Evolutionary conservation across 2,329 filamentous ascomycete species (phyloP).

Genomic region (Dactylellina drechsleri): DNA sequence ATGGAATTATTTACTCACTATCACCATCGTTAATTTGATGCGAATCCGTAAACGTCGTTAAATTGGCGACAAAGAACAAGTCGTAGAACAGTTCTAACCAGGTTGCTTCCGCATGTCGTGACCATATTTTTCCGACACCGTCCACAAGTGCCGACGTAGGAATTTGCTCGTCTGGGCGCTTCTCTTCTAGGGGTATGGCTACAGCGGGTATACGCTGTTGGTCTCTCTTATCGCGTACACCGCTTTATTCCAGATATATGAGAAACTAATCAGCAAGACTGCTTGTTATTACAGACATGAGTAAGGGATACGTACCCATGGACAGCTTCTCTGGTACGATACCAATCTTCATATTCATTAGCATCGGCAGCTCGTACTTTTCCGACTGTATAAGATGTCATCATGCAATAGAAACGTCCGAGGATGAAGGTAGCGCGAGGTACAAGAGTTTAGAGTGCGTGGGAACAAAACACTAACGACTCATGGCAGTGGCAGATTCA

Average conservation of each 20-base stretch:
- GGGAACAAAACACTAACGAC: constrained; percentile 10
- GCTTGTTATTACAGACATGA: neutral
- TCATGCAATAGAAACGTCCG: neutral
- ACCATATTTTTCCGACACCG: constrained; percentile 45
- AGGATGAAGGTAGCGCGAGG: neutral
- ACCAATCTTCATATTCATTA: constrained; percentile 17
- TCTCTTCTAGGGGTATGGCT: constrained; percentile 45
- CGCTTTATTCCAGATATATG: constrained; percentile 4
- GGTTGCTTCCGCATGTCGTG: constrained; percentile 63
- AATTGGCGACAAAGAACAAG: constrained; percentile 72
- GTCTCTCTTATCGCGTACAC: constrained; percentile 33
- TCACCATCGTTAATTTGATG: constrained; percentile 68
- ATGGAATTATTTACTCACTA: constrained; percentile 58
- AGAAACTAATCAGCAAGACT: too few relatives aligned
- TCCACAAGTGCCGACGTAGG: constrained; percentile 42
- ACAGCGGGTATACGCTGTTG: constrained; percentile 43
- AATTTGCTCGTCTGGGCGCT: constrained; percentile 28
- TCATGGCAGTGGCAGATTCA: constrained; percentile 3
- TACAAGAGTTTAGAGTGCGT: constrained; percentile 4
- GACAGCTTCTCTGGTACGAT: constrained; percentile 26
- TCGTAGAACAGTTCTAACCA: constrained; percentile 71
- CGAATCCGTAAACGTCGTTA: constrained; percentile 70
- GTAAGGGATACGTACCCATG: constrained; percentile 21
- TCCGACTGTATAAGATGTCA: constrained; percentile 13
- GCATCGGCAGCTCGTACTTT: constrained; percentile 4